Base-by-base conservation (phyloP, 495 filamentous ascomycete species). In the Podospora fimiseda region DNA sequence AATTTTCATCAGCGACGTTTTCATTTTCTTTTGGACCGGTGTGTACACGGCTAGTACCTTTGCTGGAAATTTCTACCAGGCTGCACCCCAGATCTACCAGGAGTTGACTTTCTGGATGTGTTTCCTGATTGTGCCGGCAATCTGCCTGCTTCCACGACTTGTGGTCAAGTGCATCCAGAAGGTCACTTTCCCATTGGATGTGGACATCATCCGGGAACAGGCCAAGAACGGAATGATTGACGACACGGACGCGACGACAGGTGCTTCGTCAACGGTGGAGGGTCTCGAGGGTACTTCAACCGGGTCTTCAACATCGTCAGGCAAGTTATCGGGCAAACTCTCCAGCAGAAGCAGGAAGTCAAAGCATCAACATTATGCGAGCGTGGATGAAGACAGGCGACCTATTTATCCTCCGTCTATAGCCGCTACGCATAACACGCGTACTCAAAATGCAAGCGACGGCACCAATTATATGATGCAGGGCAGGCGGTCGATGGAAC, bases 1-100 rank as follows among this genome's bases (percentile, higher is more conserved):
- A 60, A 84, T 90, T 23, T 64, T 63, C 43, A 78, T 96, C 64
- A 95, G 90, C 70, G 85, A 85, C 54, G 65, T 96, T 21, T 76
- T 96, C 61, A 84, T 97, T 60, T 99, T 87, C 79, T 86, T 95
- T 71, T 99, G 93, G 94, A 96, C 94, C 19, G 91, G 89, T 38
- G 80, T 96, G 40, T 99, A 91, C 69, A 90, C 90, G 0, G 74
- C 87, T 5, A 80, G 84, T 58, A 75, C 76, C 5, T 75, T 72
- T 18, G 80, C 88, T 2, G 75, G 59, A 15, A 74, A 74, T 27
- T 95, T 97, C 67, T 95, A 94, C 73, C 73, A 81, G 47, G 79
- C 86, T 2, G 92, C 84, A 11, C 70, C 80, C 0, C 78, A 97
- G 67, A 83, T 91, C 27, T 97, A 92, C 62, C 82, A 80, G 6